Conservation (phyloP, 2,329 filamentous ascomycete species). For the Aspergillus fischeri region DNA sequence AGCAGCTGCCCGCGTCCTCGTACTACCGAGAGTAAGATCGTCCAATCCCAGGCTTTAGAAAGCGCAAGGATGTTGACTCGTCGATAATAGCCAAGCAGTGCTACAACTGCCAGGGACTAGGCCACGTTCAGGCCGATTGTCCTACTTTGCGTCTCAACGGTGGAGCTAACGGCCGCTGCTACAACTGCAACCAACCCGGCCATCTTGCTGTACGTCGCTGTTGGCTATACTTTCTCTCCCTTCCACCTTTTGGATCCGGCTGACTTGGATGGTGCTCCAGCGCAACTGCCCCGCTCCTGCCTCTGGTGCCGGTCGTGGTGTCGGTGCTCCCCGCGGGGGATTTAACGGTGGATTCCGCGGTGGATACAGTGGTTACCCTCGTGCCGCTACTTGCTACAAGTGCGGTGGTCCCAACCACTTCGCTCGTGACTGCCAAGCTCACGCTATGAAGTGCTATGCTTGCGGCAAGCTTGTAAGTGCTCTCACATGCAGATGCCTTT, state of each 20-base stretch:
- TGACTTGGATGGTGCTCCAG: slow-evolving; percentile 36
- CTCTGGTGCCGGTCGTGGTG: slow-evolving; percentile 58
- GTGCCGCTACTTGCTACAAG: slow-evolving; percentile 65
- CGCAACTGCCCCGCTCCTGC: slow-evolving; percentile 79
- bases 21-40: slow-evolving; percentile 75
- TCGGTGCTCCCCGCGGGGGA: slow-evolving; percentile 63
- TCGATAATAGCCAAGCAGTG: slow-evolving; percentile 78
- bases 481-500: background rate
- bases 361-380: slow-evolving; percentile 58
- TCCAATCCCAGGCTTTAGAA: slow-evolving; percentile 2
- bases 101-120: slow-evolving; percentile 98
- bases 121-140: slow-evolving; percentile 98
- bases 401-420: slow-evolving; percentile 91
- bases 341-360: slow-evolving; percentile 63
- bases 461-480: slow-evolving; percentile 72
- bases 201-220: slow-evolving; percentile 72
- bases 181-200: slow-evolving; percentile 89
- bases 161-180: slow-evolving; percentile 79
- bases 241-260: background rate
- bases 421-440: slow-evolving; percentile 94
- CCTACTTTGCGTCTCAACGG: slow-evolving; percentile 90
- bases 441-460: slow-evolving; percentile 98
- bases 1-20: slow-evolving; percentile 95
- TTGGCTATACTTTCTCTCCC: background rate
- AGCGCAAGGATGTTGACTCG: slow-evolving; percentile 15